These are phyloP conservation scores for Verticillium longisporum DNA, from an alignment of 2,329 filamentous ascomycete genomes.

Conservation along the genomic window DNA sequence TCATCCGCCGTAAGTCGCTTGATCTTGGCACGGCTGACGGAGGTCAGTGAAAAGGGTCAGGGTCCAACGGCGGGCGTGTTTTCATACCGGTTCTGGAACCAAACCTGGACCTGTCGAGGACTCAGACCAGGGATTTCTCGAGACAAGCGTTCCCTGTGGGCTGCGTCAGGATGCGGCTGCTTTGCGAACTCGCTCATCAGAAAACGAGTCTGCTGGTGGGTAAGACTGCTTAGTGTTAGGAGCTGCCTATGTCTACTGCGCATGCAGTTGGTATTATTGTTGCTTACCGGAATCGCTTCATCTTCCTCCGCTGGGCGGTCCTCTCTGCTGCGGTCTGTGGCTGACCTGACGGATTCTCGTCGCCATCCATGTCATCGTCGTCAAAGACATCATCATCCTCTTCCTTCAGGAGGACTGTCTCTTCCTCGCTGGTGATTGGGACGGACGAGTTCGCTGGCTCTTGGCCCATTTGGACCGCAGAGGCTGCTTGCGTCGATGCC, in stretches of 20 bases:
- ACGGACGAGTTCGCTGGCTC: slow-evolving; percentile 21
- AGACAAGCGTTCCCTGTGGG: slow-evolving; percentile 79
- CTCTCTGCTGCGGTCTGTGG: slow-evolving; percentile 50
- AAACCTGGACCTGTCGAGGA: slow-evolving; percentile 90
- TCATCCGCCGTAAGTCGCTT: slow-evolving; percentile 66
- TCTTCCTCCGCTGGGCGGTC: slow-evolving; percentile 53
- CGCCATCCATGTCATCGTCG: slow-evolving; percentile 50
- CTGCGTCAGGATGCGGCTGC: slow-evolving; percentile 88
- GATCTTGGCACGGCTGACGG: slow-evolving; percentile 58
- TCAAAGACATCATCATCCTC: slow-evolving; percentile 47
- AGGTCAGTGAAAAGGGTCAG: slow-evolving; percentile 9
- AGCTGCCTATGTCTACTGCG: background rate
- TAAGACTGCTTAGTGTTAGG: slow-evolving; percentile 57
- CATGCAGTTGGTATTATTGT: background rate
- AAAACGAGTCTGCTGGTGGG: slow-evolving; percentile 94
- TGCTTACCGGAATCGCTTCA: slow-evolving; percentile 72
- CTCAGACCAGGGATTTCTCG: slow-evolving; percentile 87
- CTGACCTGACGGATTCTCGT: slow-evolving; percentile 31
- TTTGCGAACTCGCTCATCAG: slow-evolving; percentile 96
- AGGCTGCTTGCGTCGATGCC: background rate
- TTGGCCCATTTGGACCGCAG: slow-evolving; percentile 25
- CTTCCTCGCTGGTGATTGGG: slow-evolving; percentile 26
- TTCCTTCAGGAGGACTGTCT: slow-evolving; percentile 27
- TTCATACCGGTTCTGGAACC: slow-evolving; percentile 92
- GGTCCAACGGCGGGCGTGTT: slow-evolving; percentile 1